These are phyloP conservation scores for Cercis canadensis DNA, from an alignment of 306 rosid species.

Conservation along the genomic window DNA sequence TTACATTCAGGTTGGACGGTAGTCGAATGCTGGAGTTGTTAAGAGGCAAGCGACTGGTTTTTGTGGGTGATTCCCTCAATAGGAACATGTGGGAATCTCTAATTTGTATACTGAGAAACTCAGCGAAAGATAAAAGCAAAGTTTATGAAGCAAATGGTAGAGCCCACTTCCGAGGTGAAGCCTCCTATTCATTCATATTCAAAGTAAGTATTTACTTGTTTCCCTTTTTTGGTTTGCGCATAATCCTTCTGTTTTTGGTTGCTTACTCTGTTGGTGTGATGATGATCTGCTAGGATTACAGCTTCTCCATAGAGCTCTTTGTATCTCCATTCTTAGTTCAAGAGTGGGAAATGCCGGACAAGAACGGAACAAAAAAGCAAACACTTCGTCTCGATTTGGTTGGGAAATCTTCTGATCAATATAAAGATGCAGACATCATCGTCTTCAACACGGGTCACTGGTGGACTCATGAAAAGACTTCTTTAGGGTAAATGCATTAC, in stretches of 20 bases:
- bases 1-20: conserved; percentile 68
- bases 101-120: conserved; percentile 80
- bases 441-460: conserved; percentile 97
- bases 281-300: conserved; percentile 66
- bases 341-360: conserved; percentile 80
- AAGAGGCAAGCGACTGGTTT: conserved; percentile 81
- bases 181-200: conserved; percentile 83
- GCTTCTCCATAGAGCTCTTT: conserved; percentile 83
- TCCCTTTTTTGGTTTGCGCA: neutral
- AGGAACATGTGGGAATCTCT: conserved; percentile 99
- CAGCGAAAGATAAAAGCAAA: conserved; percentile 60
- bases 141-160: conserved; percentile 88
- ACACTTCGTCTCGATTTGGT: conserved; percentile 93
- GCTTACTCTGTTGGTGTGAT: too few species aligned
- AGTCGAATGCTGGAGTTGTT: conserved; percentile 68
- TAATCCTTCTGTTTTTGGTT: neutral
- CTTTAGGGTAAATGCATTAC: conserved; percentile 65
- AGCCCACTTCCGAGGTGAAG: conserved; percentile 82
- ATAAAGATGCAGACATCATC: conserved; percentile 81
- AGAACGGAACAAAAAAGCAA: conserved; percentile 78
- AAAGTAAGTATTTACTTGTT: conserved; percentile 43
- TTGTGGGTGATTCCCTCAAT: conserved; percentile 97
- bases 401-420: conserved; percentile 65
- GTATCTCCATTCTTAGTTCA: conserved; percentile 94
- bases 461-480: conserved; percentile 99